Evolutionary conservation across 768 basidiomycete genomes (phyloP), one percentile per base, ranked within the genome.

Genomic region (Cantharellus cinnabarinus): DNA sequence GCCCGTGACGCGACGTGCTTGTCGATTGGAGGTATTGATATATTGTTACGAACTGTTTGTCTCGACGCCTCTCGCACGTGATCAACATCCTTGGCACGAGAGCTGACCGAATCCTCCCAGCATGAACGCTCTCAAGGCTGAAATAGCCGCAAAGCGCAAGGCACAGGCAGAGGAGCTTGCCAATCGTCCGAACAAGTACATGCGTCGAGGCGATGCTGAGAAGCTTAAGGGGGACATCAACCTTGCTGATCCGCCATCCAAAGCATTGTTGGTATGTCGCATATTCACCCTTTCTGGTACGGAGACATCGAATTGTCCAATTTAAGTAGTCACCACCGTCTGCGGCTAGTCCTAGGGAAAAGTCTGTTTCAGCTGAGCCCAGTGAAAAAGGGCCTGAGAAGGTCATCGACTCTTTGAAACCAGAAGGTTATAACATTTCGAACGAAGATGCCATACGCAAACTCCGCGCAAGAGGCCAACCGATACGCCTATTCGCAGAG

Each of bases 401-500:
- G 52, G 10, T 37, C 38, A 7, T 37, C 38, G 10, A 54, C 52
- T 37, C 35, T 70, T 67, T 69, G 0, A 68, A 71, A 38, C 68
- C 71, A 1, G 65, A 69, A 2, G 62, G 64, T 5, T 97, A 93
- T 73, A 91, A 91, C 67, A 84, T 98, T 58, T 88, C 93, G 2
- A 89, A 91, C 59, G 85, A 91, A 62, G 95, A 99, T 66, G 88
- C 86, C 7, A 75, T 91, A 59, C 83, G 89, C 4, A 79, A 95
- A 29, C 78, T 99, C 10, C 82, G 95, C 52, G 74, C 78, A 35
- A 94, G 95, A 67, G 89, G 87, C 34, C 93, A 98, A 67, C 95
- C 95, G 3, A 86, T 98, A 62, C 80, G 90, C 38, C 73, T 99
- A 4, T 99, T 99, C 66, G 95, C 83, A 40, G 95, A 99, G 69